A percentile compares a stretch with the other conserved stretches of the same genome.
Conservation (phyloP, 352 stramenopile species). For the Thraustochytrium sp. region DNA sequence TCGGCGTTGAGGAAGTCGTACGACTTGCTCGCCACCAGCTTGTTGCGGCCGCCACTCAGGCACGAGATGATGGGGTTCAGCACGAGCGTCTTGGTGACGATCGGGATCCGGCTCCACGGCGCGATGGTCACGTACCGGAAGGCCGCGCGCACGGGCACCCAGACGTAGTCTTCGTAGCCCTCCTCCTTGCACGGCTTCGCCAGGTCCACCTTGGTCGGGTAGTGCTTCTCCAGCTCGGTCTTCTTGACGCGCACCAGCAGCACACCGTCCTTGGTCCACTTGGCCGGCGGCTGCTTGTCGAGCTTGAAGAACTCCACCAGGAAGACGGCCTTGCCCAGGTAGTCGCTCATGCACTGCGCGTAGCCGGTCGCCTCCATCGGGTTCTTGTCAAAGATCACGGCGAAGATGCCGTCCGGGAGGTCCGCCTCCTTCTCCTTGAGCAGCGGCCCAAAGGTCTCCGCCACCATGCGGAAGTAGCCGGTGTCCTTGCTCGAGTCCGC, state of each 20-base stretch:
- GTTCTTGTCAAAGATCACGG: constrained; percentile 51
- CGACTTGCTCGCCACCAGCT: constrained; percentile 44
- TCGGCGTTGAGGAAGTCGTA: constrained; percentile 48
- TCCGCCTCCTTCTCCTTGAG: constrained; percentile 39
- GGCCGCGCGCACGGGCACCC: constrained; percentile 39
- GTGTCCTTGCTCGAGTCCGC: constrained; percentile 27
- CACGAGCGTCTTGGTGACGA: constrained; percentile 36
- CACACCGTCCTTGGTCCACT: constrained; percentile 19
- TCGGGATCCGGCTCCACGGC: constrained; percentile 46
- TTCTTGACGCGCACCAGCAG: constrained; percentile 33
- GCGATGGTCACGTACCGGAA: constrained; percentile 48
- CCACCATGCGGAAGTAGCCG: constrained; percentile 28
- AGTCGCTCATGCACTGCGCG: constrained; percentile 42
- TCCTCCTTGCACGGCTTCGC: not conserved
- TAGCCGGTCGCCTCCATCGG: constrained; percentile 47
- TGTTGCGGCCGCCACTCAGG: constrained; percentile 48
- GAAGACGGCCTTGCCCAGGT: constrained; percentile 43
- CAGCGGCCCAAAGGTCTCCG: constrained; percentile 44
- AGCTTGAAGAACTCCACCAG: constrained; percentile 47
- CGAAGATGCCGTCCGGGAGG: constrained; percentile 40
- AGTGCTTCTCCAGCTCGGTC: not conserved
- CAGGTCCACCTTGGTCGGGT: not conserved
- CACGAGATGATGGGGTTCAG: constrained; percentile 45
- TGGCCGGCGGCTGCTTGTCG: constrained; percentile 39
- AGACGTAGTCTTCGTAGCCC: constrained; percentile 15